Evolutionary conservation across 2,329 filamentous ascomycete genomes (phyloP).

Genomic region (Calonectria hawksworthii): DNA sequence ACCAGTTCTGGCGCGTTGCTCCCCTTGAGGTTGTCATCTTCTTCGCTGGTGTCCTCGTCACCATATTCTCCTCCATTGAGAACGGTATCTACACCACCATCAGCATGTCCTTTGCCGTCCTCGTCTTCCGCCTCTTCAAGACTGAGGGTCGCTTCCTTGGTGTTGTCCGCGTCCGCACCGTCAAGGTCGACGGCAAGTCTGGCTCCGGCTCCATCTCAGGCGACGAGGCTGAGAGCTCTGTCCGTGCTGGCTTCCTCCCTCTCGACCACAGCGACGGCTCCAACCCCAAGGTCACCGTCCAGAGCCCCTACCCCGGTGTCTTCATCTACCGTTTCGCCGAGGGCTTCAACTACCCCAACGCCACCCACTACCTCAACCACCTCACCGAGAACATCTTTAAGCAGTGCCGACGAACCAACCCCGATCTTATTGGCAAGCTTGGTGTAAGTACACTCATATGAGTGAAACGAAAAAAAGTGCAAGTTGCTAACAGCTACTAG

Average conservation of each 20-base stretch:
- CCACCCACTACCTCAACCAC: constrained; percentile 64
- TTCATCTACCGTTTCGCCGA: constrained; percentile 69
- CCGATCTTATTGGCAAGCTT: constrained; percentile 59
- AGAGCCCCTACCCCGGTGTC: constrained; percentile 65
- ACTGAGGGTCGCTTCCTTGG: constrained; percentile 85
- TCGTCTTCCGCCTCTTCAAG: constrained; percentile 84
- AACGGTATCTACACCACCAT: constrained; percentile 90
- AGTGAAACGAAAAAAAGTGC: background rate
- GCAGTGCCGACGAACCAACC: constrained; percentile 61
- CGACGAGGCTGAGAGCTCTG: constrained; percentile 49
- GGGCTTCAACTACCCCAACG: constrained; percentile 70
- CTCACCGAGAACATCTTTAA: constrained; percentile 61
- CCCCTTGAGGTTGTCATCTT: constrained; percentile 88
- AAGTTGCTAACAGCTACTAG: constrained; percentile 36
- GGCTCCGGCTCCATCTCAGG: constrained; percentile 42
- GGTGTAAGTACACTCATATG: constrained; percentile 54
- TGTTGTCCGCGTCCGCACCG: constrained; percentile 84
- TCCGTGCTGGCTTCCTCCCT: constrained; percentile 61
- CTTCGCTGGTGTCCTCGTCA: constrained; percentile 86
- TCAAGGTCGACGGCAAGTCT: constrained; percentile 78
- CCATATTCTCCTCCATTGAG: constrained; percentile 85
- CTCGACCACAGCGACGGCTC: constrained; percentile 64
- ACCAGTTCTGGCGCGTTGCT: constrained; percentile 90
- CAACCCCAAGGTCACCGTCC: constrained; percentile 62
- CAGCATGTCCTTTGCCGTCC: constrained; percentile 75